These are phyloP conservation scores for Suhomyces bokatorum DNA, from an alignment of 1,139 yeast genomes.

Conservation along the genomic window DNA sequence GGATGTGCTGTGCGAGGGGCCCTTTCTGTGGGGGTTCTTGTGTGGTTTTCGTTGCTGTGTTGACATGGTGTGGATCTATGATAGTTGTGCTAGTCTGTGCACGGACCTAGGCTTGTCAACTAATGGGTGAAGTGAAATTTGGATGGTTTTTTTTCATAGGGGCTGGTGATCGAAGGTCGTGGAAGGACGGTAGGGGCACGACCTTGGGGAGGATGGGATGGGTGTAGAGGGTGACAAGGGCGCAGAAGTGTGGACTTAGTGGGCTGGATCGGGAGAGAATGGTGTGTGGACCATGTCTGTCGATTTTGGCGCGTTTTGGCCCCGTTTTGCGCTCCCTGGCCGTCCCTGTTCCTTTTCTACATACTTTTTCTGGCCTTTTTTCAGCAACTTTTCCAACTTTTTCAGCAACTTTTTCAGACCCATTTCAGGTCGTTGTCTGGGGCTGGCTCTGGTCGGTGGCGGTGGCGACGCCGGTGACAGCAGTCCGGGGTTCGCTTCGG, in stretches of 20 bases:
- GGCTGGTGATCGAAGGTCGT: slow-evolving; percentile 15
- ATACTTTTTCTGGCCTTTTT: too few species aligned
- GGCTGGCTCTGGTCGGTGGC: neutral
- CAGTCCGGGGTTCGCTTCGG: too few species aligned
- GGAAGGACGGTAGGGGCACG: slow-evolving; percentile 12
- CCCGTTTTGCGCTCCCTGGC: too few species aligned
- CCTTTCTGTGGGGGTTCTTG: slow-evolving; percentile 49
- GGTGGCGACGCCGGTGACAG: too few species aligned
- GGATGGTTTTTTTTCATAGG: slow-evolving; percentile 12
- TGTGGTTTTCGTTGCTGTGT: slow-evolving; percentile 42
- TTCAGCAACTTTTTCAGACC: neutral
- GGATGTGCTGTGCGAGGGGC: slow-evolving; percentile 17
- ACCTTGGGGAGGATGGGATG: neutral
- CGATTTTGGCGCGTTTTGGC: too few species aligned
- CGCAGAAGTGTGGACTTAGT: too few species aligned
- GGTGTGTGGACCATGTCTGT: too few species aligned
- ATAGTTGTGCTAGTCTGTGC: slow-evolving; percentile 13
- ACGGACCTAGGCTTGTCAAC: slow-evolving; percentile 10
- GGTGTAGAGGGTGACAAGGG: too few species aligned
- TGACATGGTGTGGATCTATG: slow-evolving; percentile 14
- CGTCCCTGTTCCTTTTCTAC: too few species aligned
- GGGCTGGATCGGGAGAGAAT: too few species aligned
- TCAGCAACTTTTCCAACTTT: neutral
- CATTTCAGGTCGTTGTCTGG: neutral
- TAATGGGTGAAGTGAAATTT: slow-evolving; percentile 10